Conservation (phyloP, 306 rosid genomes). For the Gastrolobium bilobum region DNA sequence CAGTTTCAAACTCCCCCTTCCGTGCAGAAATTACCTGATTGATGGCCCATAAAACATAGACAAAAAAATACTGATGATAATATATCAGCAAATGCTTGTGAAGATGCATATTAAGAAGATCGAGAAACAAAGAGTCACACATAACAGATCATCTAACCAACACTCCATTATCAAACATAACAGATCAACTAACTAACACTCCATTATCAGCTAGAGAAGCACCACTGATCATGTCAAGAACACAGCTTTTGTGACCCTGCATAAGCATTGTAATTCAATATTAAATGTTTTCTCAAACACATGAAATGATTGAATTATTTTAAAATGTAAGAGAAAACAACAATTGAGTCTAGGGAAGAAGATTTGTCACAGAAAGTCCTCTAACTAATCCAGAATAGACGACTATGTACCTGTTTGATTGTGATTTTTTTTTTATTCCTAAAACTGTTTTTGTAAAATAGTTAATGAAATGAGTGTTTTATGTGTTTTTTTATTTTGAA, state of each 20-base stretch:
- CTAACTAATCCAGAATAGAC: slow-evolving; percentile 20
- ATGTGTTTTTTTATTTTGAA: too few relatives aligned
- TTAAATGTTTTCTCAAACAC: slow-evolving; percentile 28
- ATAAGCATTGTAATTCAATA: slow-evolving; percentile 39
- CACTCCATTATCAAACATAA: too few relatives aligned
- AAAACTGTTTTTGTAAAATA: too few relatives aligned
- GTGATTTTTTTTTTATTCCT: too few relatives aligned
- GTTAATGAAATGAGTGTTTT: too few relatives aligned
- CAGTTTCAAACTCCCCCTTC: slow-evolving; percentile 99
- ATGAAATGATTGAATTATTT: slow-evolving; percentile 22
- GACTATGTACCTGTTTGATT: too few relatives aligned
- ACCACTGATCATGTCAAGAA: slow-evolving; percentile 99
- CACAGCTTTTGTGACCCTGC: slow-evolving; percentile 99
- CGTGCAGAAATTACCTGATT: slow-evolving; percentile 94
- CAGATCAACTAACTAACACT: slow-evolving; percentile 79
- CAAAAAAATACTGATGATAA: too few relatives aligned
- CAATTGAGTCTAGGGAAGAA: slow-evolving; percentile 18
- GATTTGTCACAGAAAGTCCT: slow-evolving; percentile 16
- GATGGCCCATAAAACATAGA: slow-evolving; percentile 29
- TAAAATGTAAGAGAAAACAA: slow-evolving; percentile 15
- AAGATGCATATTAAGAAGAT: slow-evolving; percentile 16
- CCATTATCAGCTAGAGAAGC: slow-evolving; percentile 99
- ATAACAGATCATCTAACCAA: too few relatives aligned
- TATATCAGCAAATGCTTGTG: slow-evolving; percentile 19
- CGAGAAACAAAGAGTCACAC: slow-evolving; percentile 25